Evolutionary conservation across 805 yeast genomes (phyloP), one percentile per base, ranked within the genome.

Genomic region (Ogataea pignaliae): DNA sequence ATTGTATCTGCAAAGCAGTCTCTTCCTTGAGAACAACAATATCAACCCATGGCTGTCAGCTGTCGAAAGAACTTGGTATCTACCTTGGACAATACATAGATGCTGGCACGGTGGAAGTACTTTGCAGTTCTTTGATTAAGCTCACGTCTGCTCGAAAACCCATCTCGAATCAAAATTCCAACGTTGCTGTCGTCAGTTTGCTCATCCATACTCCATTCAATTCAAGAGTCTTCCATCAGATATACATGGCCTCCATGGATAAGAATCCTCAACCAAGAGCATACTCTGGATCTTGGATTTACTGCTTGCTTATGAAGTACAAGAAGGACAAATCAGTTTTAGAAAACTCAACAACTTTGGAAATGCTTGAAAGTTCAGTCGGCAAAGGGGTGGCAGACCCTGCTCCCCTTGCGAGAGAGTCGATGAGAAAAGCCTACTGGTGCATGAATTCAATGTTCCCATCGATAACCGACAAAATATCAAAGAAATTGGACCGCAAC

Each of bases 21-120:
- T 54, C 72, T 8, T 89, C 98, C 0, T 68, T 93, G 44, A 71
- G 99, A 56, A 93, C 99, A 0, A 85, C 97, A 0, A 69, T 93
- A 16, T 80, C 90, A 1, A 67, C 78, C 2, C 77, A 85, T 55
- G 87, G 89, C 0, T 85, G 95, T 57, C 87, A 83, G 45, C 61
- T 89, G 16, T 70, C 87, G 10, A 87, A 85, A 57, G 98, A 90
- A 49, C 54, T 79, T 34, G 75, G 74, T 2, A 65, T 75, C 10
- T 47, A 61, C 11, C 48, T 75, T n/a, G 66, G 70, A 2, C 41
- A 52, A 6, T 55, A 58, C 14, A 60, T 78, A 42, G 83, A 78
- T 50, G 63, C 69, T 16, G 45, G 59, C 8, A 57, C 79, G 2
- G 62, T 74, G 10, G 91, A 85, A 37, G 54, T 66, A 1, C 66